Evolutionary conservation across 2,329 filamentous ascomycete genomes (phyloP), one percentile per base, ranked within the genome.

Genomic region (Fonsecaea multimorphosa): DNA sequence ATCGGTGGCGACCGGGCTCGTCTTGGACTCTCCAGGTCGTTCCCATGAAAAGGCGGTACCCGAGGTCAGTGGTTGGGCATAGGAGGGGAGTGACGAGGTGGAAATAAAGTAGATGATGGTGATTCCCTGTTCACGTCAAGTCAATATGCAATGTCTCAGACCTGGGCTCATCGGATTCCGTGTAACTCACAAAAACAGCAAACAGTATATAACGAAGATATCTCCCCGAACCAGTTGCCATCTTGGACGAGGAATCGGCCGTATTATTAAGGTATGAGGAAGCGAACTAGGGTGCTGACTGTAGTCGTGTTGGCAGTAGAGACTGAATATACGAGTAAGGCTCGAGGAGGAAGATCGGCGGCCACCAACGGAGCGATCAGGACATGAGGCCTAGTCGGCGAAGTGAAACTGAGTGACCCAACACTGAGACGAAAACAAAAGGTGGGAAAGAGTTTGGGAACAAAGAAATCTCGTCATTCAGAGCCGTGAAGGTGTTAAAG

Each of bases 21-120:
- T 7, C 24, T 54, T 57, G 8, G 61, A 49, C 22, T 58, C 63
- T 36, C 58, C 59, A 24, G 61, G 49, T 40, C 31, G 40, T 8
- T 68, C 65, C 70, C 66, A 71, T 38, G 52, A 61, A 53, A 67
- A 62, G 58, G 60, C 72, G 58, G 63, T 70, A 59, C 59, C 66
- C 46, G 29, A 57, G 66, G 61, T 73, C 65, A 67, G 69, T 70
- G 65, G 71, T 65, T 63, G 70, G 60, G 70, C 64, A 49, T 71
- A 70, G 16, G 67, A 64, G 8, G 77, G 77, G 58, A 81, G 72
- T 9, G 83, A 86, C 68, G 83, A 90, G 55, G 83, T 86, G 69
- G 91, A 91, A 75, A 96, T 87, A 80, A 94, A 92, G 81, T 94
- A 95, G 77, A 97, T 85, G 68, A 96, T 83, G 69, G 88, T 83